phyloP scores from a whole-genome alignment of 2,329 filamentous ascomycete species.

The Mycosphaerella arachidis region DNA sequence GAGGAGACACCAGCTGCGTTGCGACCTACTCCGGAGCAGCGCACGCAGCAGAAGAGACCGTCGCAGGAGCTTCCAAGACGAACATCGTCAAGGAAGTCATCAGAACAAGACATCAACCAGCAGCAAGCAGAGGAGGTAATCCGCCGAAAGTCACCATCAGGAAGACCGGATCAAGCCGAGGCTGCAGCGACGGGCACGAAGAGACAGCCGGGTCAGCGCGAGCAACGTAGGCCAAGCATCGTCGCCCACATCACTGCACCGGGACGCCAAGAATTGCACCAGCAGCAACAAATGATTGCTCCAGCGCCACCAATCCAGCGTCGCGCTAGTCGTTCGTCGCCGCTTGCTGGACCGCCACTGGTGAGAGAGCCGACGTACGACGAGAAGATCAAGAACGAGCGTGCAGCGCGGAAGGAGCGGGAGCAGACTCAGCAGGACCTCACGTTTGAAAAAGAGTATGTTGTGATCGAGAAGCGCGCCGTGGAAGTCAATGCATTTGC shows the following conservation, averaged over 20 bases:
- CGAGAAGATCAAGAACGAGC: slow-evolving; percentile 15
- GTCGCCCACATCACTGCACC: slow-evolving; percentile 45
- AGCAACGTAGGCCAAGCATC: slow-evolving; percentile 42
- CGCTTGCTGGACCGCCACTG: slow-evolving; percentile 40
- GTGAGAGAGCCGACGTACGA: slow-evolving; percentile 41
- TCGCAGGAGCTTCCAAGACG: slow-evolving; percentile 19
- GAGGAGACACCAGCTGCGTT: slow-evolving; percentile 21
- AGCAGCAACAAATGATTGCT: slow-evolving; percentile 23
- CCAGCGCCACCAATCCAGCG: slow-evolving; percentile 49
- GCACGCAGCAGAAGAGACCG: slow-evolving; percentile 16
- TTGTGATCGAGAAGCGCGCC: slow-evolving; percentile 88
- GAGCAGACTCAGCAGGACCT: slow-evolving; percentile 77
- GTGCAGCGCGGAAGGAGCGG: slow-evolving; percentile 43
- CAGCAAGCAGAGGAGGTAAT: slow-evolving; percentile 18
- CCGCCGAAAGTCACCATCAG: slow-evolving; percentile 26
- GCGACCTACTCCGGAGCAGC: slow-evolving; percentile 11
- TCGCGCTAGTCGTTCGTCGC: slow-evolving; percentile 51
- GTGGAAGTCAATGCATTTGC: slow-evolving; percentile 97
- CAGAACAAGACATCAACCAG: slow-evolving; percentile 24
- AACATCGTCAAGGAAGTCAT: slow-evolving; percentile 21
- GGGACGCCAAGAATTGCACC: slow-evolving; percentile 35
- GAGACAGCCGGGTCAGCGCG: slow-evolving; percentile 35
- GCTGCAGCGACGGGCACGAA: slow-evolving; percentile 17
- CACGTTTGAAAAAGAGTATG: slow-evolving; percentile 88
- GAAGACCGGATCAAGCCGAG: slow-evolving; percentile 15